Evolutionary conservation across 2,329 filamentous ascomycete species (phyloP), one percentile per base, ranked within the genome.

Genomic region (Colletotrichum costaricense): DNA sequence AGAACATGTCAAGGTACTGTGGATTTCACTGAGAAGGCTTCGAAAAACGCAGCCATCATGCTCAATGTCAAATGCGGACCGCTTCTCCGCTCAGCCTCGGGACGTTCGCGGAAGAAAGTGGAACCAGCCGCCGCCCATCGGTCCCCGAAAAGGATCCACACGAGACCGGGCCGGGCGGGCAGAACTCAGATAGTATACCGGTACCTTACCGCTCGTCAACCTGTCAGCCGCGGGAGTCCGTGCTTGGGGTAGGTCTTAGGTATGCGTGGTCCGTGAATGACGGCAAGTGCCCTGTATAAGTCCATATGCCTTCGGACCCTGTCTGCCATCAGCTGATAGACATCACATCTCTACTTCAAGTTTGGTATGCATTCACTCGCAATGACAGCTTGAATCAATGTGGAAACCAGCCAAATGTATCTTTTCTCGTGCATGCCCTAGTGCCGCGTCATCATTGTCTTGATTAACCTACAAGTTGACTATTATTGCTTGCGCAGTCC

Each of bases 401-500:
- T 49, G 16, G 42, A 49, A 49, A 49, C 19, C 8, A 49, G 19
- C 4, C 42, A 54, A 22, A 9, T 26, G 19, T 24, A 19, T 55
- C 12, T 8, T 8, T 4, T 24, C n/a, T 22, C 42, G 16, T 62
- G 8, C 42, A 33, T 22, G 14, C 14, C n/a, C 12, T 12, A 24
- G 22, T 4, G 28, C 4, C 33, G 33, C 8, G 19, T 49, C n/a
- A 19, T 49, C n/a, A 9, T 6, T 2, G n/a, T 38, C 8, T 30
- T 14, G 19, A 64, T 60, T n/a, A 59, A 22, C 42, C 24, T 26
- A 19, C 8, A n/a, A 28, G 33, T n/a, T 56, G 66, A 60, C 59
- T 56, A 56, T 63, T 64, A 56, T 73, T 70, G 66, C 70, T 65
- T 65, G 70, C 70, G 66, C 66, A 73, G 70, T 70, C 70, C 59